Base-by-base conservation (phyloP, 139 green algal genomes). In the Tetradesmus lagerheimii region DNA sequence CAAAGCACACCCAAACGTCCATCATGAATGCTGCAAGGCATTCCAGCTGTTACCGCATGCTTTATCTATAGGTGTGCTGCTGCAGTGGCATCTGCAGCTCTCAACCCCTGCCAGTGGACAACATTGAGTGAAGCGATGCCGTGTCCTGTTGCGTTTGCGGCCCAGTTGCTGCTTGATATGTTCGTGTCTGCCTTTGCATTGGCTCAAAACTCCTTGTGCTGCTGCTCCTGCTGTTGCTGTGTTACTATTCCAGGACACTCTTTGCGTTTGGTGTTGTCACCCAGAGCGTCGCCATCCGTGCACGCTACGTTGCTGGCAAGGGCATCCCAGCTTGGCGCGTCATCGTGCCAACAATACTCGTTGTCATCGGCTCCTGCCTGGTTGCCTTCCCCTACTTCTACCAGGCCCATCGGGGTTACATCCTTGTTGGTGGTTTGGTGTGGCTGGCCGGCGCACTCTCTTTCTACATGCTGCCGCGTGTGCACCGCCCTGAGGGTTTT, bases 211-310 rank as follows among this genome's bases (percentile, higher is more conserved):
- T n/a, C n/a, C n/a, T n/a, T n/a, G n/a, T n/a, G n/a, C n/a, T n/a
- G n/a, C n/a, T n/a, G n/a, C n/a, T n/a, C n/a, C 16, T 20, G 50
- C 50, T 64, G 50, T 2, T 25, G 50, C 50, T 64, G 50, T 2
- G 3, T 50, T 14, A 20, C 14, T 64, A 5, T 64, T 64, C 12
- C 50, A 64, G 50, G 23, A 83, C 76, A 18, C 76, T 83, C 4
- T 45, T 83, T 50, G 76, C 76, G 4, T 83, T 83, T 50, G 27
- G 38, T 34, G 38, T 83, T 4, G 76, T 83, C 23, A 83, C 76
- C 34, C 38, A 57, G 18, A 83, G 76, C 14, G 35, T 83, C 4
- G 76, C 76, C 18, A 34, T 83, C 34, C 76, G 76, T 15, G 38
- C 37, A 27, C 76, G 76, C 34, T 83, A 83, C 76, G 76, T 83